These are phyloP conservation scores for Fusarium pseudoanthophilum DNA, from an alignment of 2,329 filamentous ascomycete species.

Conservation along the genomic window DNA sequence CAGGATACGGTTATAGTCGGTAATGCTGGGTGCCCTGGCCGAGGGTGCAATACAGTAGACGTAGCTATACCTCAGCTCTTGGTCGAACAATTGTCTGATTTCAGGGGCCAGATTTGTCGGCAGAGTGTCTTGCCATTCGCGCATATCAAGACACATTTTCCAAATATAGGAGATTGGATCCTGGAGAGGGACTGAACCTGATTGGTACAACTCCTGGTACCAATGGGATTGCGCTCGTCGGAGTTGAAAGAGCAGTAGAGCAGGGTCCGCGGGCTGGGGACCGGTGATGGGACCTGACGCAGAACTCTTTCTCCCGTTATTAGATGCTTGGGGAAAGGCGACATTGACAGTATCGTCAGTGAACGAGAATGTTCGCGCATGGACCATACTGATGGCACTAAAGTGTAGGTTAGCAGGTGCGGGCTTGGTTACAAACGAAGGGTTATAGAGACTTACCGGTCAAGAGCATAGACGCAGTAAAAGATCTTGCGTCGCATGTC, in stretches of 20 bases:
- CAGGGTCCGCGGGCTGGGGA: constrained; percentile 71
- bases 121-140: constrained; percentile 82
- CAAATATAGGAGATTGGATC: constrained; percentile 79
- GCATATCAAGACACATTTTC: constrained; percentile 80
- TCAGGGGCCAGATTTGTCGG: constrained; percentile 71
- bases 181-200: constrained; percentile 73
- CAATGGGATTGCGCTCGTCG: constrained; percentile 87
- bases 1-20: constrained; percentile 79
- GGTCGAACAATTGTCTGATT: constrained; percentile 81
- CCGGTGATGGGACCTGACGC: constrained; percentile 55
- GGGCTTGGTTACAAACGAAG: background rate
- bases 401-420: constrained; percentile 32
- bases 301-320: constrained; percentile 55
- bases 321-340: constrained; percentile 71
- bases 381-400: constrained; percentile 87
- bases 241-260: constrained; percentile 82
- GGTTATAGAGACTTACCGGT: constrained; percentile 70
- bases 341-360: constrained; percentile 90
- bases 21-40: constrained; percentile 75
- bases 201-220: constrained; percentile 90
- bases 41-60: constrained; percentile 89
- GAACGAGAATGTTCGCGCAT: constrained; percentile 90
- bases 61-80: constrained; percentile 91
- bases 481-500: constrained; percentile 87
- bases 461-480: constrained; percentile 89